Evolutionary conservation across 805 yeast genomes (phyloP).

Genomic region (Starmera caribaea): DNA sequence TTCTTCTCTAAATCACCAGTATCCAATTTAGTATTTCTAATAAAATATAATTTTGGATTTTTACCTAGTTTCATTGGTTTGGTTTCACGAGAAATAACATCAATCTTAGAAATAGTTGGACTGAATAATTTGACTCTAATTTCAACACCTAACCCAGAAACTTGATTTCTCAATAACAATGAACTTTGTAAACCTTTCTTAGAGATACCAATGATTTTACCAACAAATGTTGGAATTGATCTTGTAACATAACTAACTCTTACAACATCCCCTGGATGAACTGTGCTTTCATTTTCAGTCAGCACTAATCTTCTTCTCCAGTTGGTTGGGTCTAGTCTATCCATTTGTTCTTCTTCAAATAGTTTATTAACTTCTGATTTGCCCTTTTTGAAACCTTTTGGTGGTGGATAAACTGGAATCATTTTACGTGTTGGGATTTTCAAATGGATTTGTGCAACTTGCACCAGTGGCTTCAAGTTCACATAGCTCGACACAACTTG

Average conservation of each 20-base stretch:
- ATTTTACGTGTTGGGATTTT: constrained; percentile 2
- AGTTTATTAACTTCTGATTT: constrained; percentile 1
- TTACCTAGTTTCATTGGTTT: constrained; percentile 56
- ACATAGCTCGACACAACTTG: no score
- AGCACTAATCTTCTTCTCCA: constrained; percentile 49
- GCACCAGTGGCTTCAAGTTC: no score
- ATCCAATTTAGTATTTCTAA: constrained; percentile 71
- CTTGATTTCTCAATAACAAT: constrained; percentile 72
- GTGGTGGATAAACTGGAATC: constrained; percentile 22
- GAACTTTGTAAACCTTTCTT: constrained; percentile 66
- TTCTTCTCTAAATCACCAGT: constrained; percentile 53
- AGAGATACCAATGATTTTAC: constrained; percentile 71
- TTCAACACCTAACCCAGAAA: constrained; percentile 80
- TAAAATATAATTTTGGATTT: constrained; percentile 84
- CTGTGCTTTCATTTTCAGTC: constrained; percentile 33
- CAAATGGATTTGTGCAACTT: no score
- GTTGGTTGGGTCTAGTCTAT: constrained; percentile 64
- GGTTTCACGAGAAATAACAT: constrained; percentile 49
- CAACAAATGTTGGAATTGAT: constrained; percentile 56
- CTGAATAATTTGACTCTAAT: constrained; percentile 70
- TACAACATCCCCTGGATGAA: constrained; percentile 77
- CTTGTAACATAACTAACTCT: constrained; percentile 56
- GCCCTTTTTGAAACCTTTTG: constrained; percentile 4
- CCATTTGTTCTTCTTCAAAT: constrained; percentile 3
- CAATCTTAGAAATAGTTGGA: constrained; percentile 70